phyloP scores from a whole-genome alignment of 768 basidiomycete genomes.

The Leccinum variicolor region DNA sequence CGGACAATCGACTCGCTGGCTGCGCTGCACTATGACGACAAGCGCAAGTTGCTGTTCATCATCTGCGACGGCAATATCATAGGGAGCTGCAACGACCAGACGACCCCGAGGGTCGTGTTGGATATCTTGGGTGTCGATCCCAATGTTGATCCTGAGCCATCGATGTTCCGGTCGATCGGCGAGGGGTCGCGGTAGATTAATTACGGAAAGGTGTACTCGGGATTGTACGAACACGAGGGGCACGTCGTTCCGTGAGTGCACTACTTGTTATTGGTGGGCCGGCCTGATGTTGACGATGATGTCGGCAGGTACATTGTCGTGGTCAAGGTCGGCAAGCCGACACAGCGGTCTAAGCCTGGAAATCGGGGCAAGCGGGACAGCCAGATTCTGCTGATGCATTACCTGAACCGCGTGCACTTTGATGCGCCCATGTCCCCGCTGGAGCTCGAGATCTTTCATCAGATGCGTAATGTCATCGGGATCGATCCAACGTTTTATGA shows the following conservation, averaged over 20 bases:
- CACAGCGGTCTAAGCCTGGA: constrained; percentile 87
- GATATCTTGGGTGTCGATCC: constrained; percentile 93
- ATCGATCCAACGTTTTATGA: constrained; percentile 98
- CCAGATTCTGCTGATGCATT: constrained; percentile 87
- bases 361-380: constrained; percentile 95
- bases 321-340: constrained; percentile 93
- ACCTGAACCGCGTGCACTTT: constrained; percentile 92
- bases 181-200: constrained; percentile 89
- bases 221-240: constrained; percentile 90
- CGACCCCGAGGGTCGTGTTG: constrained; percentile 88
- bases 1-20: constrained; percentile 90
- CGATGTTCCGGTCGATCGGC: constrained; percentile 88
- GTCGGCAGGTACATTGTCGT: constrained; percentile 77
- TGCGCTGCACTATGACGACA: constrained; percentile 89
- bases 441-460: constrained; percentile 93
- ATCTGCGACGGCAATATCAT: constrained; percentile 97
- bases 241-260: constrained; percentile 88
- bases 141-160: constrained; percentile 84
- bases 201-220: constrained; percentile 94
- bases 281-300: not conserved
- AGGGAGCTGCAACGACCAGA: constrained; percentile 88
- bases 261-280: not conserved
- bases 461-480: constrained; percentile 97
- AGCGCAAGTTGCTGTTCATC: constrained; percentile 89
- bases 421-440: constrained; percentile 91